Conservation (phyloP, 2,329 filamentous ascomycete genomes). For the Aspergillus transmontanensis region DNA sequence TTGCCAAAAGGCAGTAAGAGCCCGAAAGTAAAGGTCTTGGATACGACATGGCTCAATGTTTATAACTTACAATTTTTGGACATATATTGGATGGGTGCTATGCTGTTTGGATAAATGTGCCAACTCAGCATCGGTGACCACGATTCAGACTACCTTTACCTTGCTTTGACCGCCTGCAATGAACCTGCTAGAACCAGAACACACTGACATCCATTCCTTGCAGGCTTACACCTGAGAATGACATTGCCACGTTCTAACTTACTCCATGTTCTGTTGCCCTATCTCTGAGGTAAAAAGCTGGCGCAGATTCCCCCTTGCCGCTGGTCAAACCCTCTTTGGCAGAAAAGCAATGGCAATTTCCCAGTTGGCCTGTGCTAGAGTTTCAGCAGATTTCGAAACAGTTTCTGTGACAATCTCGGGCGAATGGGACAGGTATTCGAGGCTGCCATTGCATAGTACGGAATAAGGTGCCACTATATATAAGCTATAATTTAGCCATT, state of each 20-base stretch:
- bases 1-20: conserved; percentile 42
- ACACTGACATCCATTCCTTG: not conserved
- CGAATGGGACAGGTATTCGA: not conserved
- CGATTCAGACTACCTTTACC: not conserved
- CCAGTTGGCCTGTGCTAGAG: not conserved
- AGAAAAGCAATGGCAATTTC: not conserved
- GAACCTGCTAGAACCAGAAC: not conserved
- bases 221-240: not conserved
- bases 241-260: not conserved
- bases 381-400: not conserved
- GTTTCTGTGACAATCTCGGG: not conserved
- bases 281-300: not conserved
- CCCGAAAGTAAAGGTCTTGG: conserved; percentile 10
- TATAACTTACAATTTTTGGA: not conserved
- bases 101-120: not conserved
- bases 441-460: not conserved
- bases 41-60: conserved; percentile 6
- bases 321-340: not conserved
- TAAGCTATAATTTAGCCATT: not conserved
- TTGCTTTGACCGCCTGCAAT: not conserved
- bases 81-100: not conserved
- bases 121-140: not conserved
- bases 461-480: not conserved
- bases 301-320: not conserved
- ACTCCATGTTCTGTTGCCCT: not conserved